phyloP scores from a whole-genome alignment of 2,329 filamentous ascomycete genomes.

The Hortaea werneckii region DNA sequence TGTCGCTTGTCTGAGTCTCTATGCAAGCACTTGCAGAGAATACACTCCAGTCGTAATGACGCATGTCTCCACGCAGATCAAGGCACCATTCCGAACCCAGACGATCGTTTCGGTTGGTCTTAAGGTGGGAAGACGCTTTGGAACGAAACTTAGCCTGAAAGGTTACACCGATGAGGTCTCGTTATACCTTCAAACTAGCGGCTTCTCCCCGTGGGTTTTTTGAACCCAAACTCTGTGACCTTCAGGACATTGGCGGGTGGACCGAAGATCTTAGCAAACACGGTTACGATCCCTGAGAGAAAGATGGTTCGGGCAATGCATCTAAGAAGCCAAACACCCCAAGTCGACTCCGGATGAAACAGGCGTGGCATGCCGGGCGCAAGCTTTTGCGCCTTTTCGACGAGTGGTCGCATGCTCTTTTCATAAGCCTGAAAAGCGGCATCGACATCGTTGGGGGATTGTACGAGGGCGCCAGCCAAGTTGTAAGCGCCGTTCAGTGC shows the following conservation, averaged over 20 bases:
- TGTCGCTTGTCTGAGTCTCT: too few relatives aligned
- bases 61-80: too few relatives aligned
- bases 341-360: slow-evolving; percentile 4
- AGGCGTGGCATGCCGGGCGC: slow-evolving; percentile 3
- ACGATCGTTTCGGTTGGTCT: too few relatives aligned
- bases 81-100: too few relatives aligned
- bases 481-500: slow-evolving; percentile 26
- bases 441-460: slow-evolving; percentile 10
- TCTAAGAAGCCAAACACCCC: slow-evolving; percentile 4
- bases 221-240: background rate
- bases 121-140: too few relatives aligned
- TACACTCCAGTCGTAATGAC: too few relatives aligned
- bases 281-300: background rate
- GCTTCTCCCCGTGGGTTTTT: background rate
- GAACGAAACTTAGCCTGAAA: too few relatives aligned
- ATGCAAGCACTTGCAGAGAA: too few relatives aligned
- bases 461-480: slow-evolving; percentile 20
- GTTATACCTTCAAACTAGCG: too few relatives aligned
- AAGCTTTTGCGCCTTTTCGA: slow-evolving; percentile 13
- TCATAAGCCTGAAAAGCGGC: slow-evolving; percentile 13
- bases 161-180: too few relatives aligned
- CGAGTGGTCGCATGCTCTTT: slow-evolving; percentile 10
- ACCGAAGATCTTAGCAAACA: background rate
- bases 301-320: background rate
- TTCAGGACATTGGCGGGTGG: background rate